A percentile compares a stretch with the other conserved stretches of the same genome.
Evolutionary conservation across 1,139 yeast species (phyloP).

Genomic region (Suhomyces terraborum): DNA sequence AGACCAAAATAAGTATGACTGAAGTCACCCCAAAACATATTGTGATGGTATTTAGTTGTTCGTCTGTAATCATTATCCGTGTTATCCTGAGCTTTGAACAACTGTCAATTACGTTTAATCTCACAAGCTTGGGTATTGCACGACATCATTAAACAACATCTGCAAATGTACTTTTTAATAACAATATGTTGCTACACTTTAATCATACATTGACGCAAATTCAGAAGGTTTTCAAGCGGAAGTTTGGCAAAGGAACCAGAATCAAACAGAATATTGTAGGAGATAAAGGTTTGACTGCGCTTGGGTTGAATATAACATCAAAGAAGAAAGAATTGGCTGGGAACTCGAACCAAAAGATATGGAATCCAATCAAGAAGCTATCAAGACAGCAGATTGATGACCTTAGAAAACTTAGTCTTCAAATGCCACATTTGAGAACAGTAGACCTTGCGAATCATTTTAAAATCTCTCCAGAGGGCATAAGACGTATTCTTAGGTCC

Average conservation of each 20-base stretch:
- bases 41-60: constrained; percentile 73
- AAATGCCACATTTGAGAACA: constrained; percentile 61
- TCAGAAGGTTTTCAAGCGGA: no score
- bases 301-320: no score
- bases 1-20: constrained; percentile 67
- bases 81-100: background rate
- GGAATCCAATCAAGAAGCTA: constrained; percentile 72
- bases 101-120: background rate
- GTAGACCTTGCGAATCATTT: constrained; percentile 65
- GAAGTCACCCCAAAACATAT: constrained; percentile 75
- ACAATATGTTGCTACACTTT: no score
- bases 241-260: no score
- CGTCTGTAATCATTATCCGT: constrained; percentile 70
- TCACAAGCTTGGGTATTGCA: background rate
- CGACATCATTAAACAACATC: no score
- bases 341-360: no score
- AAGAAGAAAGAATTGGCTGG: no score
- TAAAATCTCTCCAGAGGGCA: constrained; percentile 78
- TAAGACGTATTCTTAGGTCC: constrained; percentile 75
- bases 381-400: constrained; percentile 73
- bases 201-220: no score
- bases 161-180: no score
- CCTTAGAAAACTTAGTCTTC: constrained; percentile 55
- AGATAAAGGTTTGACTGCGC: no score
- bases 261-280: no score